Evolutionary conservation across 2,329 filamentous ascomycete genomes (phyloP).

Genomic region (Aspergillus hiratsukae): DNA sequence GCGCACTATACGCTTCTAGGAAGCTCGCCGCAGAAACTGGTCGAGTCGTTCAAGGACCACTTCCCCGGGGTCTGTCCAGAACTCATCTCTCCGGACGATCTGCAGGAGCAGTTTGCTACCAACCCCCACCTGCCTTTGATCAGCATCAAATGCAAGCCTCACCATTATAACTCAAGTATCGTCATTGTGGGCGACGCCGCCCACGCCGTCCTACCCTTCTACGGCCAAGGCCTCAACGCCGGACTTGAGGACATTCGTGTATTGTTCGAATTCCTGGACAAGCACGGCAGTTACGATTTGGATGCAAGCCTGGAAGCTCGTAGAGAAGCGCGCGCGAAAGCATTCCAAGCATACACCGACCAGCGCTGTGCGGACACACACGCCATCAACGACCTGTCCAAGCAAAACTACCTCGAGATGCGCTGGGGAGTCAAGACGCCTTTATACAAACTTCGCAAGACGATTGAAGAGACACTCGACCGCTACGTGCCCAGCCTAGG

Average conservation of each 20-base stretch:
- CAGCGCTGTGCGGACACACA: constrained; percentile 73
- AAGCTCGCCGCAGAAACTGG: constrained; percentile 59
- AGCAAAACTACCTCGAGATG: constrained; percentile 94
- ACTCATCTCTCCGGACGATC: constrained; percentile 56
- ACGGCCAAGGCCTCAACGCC: constrained; percentile 96
- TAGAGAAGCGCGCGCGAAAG: constrained; percentile 35
- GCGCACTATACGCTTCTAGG: constrained; percentile 66
- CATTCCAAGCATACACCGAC: constrained; percentile 70
- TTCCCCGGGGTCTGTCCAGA: constrained; percentile 77
- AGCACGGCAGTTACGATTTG: constrained; percentile 47
- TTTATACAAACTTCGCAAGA: constrained; percentile 76
- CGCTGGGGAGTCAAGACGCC: constrained; percentile 74
- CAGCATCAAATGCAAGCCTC: constrained; percentile 85
- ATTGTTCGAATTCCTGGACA: constrained; percentile 77
- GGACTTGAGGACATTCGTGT: constrained; percentile 91
- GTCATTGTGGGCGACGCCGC: constrained; percentile 92
- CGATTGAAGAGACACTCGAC: constrained; percentile 76
- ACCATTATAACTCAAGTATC: constrained; percentile 71
- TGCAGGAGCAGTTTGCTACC: constrained; percentile 67
- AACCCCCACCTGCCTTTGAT: constrained; percentile 93
- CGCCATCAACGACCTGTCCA: constrained; percentile 86
- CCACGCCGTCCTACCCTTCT: constrained; percentile 98
- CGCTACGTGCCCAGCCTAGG: constrained; percentile 71
- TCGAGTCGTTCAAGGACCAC: constrained; percentile 77
- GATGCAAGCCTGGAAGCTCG: constrained; percentile 40